Evolutionary conservation across 2,329 filamentous ascomycete genomes (phyloP).

Genomic region (Neonectria neomacrospora): DNA sequence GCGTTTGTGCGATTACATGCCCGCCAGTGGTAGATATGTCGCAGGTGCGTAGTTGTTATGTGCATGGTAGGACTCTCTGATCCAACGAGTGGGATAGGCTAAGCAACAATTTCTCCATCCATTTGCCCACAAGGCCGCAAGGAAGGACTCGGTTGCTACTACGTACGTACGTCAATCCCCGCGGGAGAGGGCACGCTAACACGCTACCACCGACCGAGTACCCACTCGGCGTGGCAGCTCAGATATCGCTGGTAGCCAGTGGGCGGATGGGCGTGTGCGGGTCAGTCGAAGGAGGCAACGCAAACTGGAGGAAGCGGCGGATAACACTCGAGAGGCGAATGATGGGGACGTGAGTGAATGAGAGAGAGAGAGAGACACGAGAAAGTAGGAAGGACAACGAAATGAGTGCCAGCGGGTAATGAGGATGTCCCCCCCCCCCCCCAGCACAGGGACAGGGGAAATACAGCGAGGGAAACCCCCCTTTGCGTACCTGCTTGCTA

Average conservation of each 20-base stretch:
- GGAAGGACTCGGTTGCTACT: conserved; percentile 28
- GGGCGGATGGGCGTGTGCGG: not conserved
- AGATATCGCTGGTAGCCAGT: conserved; percentile 22
- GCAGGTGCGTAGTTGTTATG: not conserved
- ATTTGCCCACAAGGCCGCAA: conserved; percentile 22
- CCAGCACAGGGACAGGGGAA: not conserved
- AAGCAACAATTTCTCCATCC: conserved; percentile 25
- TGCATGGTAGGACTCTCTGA: not conserved
- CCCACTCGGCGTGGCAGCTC: conserved; percentile 25
- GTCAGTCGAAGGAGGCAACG: not conserved
- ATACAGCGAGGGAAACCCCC: not conserved
- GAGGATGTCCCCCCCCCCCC: not conserved
- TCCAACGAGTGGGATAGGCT: conserved; percentile 11
- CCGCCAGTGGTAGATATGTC: not conserved
- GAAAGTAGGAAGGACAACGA: not conserved
- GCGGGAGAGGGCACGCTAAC: conserved; percentile 39
- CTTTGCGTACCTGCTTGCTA: not conserved
- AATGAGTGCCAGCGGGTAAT: not conserved
- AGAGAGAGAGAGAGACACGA: not conserved
- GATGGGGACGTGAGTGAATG: not conserved
- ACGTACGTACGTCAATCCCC: conserved; percentile 38
- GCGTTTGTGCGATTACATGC: not conserved
- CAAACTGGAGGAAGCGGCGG: not conserved
- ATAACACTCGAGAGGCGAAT: not conserved
- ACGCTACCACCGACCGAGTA: conserved; percentile 22